Percentiles rank a stretch among this genome's conserved stretches.
Evolutionary conservation across 495 filamentous ascomycete species (phyloP).

Genomic region (Lichenothelia convexa): DNA sequence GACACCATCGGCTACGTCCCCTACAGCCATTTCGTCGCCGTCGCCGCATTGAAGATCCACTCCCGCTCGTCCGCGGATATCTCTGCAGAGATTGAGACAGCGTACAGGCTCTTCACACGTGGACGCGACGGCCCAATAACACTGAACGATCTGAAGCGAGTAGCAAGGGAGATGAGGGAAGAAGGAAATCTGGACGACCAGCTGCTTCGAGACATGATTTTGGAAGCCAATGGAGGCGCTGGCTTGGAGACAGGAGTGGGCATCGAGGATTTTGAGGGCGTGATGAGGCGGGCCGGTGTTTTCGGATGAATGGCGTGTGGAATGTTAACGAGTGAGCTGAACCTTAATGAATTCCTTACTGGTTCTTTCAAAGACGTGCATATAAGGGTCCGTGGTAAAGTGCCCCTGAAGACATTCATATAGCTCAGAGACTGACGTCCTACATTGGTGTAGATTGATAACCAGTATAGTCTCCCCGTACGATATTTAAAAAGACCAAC

Average conservation of each 20-base stretch:
- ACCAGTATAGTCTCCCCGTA: no score
- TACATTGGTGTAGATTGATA: no score
- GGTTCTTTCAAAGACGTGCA: no score
- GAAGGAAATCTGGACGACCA: constrained; percentile 64
- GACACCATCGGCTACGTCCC: constrained; percentile 56
- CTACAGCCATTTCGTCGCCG: constrained; percentile 61
- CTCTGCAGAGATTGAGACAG: constrained; percentile 49
- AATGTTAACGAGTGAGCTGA: no score
- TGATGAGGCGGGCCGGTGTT: constrained; percentile 15
- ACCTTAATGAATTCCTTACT: no score
- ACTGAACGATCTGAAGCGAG: constrained; percentile 50
- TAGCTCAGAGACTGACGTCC: no score
- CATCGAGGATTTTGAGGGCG: constrained; percentile 33
- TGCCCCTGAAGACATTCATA: no score
- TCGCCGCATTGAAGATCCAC: constrained; percentile 68
- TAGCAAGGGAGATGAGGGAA: constrained; percentile 69
- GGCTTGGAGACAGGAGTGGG: constrained; percentile 46
- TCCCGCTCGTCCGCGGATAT: constrained; percentile 23
- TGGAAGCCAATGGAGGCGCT: constrained; percentile 67
- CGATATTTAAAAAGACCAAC: no score
- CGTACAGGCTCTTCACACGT: constrained; percentile 58
- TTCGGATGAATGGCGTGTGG: constrained; percentile 13
- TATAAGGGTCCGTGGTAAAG: no score
- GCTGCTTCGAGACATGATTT: constrained; percentile 75
- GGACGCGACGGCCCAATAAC: constrained; percentile 43